Base-by-base conservation (phyloP, 352 stramenopile species). In the Globisporangium yorkense region DNA sequence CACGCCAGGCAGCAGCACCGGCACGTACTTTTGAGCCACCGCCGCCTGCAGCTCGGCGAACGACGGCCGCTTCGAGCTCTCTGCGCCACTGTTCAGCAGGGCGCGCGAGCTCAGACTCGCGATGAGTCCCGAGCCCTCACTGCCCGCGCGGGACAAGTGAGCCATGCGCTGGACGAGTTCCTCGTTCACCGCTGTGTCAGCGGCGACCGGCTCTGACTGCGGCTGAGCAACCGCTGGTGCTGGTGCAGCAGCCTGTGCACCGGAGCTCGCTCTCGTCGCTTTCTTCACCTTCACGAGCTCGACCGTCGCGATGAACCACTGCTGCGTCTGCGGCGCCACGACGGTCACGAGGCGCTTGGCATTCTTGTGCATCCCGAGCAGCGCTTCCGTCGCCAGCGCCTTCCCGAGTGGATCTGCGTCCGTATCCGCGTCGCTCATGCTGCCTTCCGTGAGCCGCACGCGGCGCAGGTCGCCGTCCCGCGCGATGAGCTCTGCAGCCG, bases 251-350 rank as follows among this genome's bases (percentile, higher is more conserved):
- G 31, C 46, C 6, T 49, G 40, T 15, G 51, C 40, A 1, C 57
- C 55, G 5, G 56, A 56, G 33, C 51, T 76, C 1, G 63, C 54
- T 20, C 49, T 60, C 6, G 63, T 80, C 45, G 69, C 72, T 57
- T 89, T 91, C 66, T 91, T 90, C 8, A 93, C 72, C 53, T 89
- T 91, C 7, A 91, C 66, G 18, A 93, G 68, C 61, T 89, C 83
- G 8, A 89, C 21, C 12, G 82, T 66, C 37, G 74, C 83, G 56
- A 93, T 87, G 35, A 81, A 58, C 75, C 78, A 89, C 56, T 85
- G 56, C 29, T 81, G 61, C 7, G 71, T 71, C 2, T 70, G 50
- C 2, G 77, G 72, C 21, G 81, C 62, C 12, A 77, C 71, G 20
- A 84, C 62, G 7, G 73, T 72, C 57, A 93, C 77, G 21, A 88